phyloP scores from a whole-genome alignment of 306 rosid species.

The Vigna radiata region DNA sequence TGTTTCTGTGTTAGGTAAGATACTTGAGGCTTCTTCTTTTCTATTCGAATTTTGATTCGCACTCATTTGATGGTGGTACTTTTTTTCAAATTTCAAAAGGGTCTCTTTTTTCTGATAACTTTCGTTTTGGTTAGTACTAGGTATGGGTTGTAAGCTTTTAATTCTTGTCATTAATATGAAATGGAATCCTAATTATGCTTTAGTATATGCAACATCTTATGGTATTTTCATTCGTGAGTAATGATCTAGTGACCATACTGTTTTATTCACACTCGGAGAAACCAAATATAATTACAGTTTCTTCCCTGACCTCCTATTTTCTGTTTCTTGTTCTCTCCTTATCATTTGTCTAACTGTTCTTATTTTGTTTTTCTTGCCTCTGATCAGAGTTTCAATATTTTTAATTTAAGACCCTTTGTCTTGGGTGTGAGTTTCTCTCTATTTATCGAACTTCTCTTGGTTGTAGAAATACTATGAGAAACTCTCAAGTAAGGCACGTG shows the following conservation, averaged over 20 bases:
- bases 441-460: constrained; percentile 29
- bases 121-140: constrained; percentile 5
- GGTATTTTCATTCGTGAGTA: not conserved
- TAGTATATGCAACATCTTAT: constrained; percentile 17
- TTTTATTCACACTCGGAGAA: constrained; percentile 14
- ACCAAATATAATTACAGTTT: not conserved
- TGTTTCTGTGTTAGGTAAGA: constrained; percentile 53
- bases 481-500: constrained; percentile 86
- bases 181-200: constrained; percentile 33
- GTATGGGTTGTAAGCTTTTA: constrained; percentile 22
- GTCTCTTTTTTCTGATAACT: constrained; percentile 2
- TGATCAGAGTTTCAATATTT: not conserved
- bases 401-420: not conserved
- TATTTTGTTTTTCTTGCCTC: not conserved
- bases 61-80: constrained; percentile 37
- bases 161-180: not conserved
- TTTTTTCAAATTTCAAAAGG: constrained; percentile 43
- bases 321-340: not conserved
- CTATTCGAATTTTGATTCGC: constrained; percentile 41
- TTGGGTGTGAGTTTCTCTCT: not conserved
- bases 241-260: not conserved
- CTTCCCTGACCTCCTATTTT: constrained; percentile 32
- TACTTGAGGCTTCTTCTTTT: constrained; percentile 25
- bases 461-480: constrained; percentile 77
- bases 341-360: not conserved